Evolutionary conservation across 805 yeast species (phyloP).

Genomic region (Schizosaccharomyces osmophilus): DNA sequence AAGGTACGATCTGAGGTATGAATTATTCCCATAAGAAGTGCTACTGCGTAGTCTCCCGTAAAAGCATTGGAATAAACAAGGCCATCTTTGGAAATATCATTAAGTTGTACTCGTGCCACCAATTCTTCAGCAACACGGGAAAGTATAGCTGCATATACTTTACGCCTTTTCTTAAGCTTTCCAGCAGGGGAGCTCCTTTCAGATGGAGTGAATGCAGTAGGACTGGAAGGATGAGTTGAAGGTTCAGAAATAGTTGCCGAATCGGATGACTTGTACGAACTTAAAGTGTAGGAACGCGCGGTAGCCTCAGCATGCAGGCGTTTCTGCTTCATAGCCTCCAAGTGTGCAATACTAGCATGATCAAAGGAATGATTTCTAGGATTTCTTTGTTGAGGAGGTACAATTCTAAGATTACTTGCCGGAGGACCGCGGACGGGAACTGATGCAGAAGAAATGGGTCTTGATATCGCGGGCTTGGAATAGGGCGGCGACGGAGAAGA

Average conservation of each 20-base stretch:
- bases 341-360: neutral
- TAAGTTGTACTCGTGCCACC: constrained; percentile 39
- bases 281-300: neutral
- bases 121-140: constrained; percentile 66
- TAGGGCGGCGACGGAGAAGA: no score
- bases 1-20: constrained; percentile 77
- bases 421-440: neutral
- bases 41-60: constrained; percentile 85
- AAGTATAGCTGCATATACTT: constrained; percentile 68
- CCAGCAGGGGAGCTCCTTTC: constrained; percentile 26
- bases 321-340: neutral
- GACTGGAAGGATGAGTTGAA: neutral
- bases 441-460: no score
- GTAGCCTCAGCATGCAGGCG: neutral
- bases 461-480: no score
- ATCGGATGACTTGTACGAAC: neutral
- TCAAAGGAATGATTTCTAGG: neutral
- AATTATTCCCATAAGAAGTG: constrained; percentile 60
- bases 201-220: constrained; percentile 18
- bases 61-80: constrained; percentile 78
- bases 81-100: constrained; percentile 73
- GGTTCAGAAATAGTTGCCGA: neutral
- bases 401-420: neutral
- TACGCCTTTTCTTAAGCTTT: constrained; percentile 16
- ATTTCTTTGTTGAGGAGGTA: neutral